Base-by-base conservation (phyloP, 306 rosid species). In the Rosa lucieae region DNA sequence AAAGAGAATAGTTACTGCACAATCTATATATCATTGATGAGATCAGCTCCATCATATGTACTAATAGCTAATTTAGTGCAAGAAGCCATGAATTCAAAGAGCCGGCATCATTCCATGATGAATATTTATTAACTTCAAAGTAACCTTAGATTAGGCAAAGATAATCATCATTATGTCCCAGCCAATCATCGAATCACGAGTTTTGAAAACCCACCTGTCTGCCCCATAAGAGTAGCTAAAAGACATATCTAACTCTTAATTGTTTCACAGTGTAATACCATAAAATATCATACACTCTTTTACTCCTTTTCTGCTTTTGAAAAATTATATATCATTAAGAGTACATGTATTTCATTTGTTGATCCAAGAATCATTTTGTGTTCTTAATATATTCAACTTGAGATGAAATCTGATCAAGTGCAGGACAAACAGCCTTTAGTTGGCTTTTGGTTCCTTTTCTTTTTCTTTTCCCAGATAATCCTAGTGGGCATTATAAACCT, bases 361-460 rank as follows among this genome's bases (percentile, higher is more conserved):
- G 58, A 58, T 79, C 43, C 46, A 52, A 17, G 58, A 61, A 61
- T 35, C 9, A 70, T 43, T 6, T 35, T 18, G 20, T 70, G n/a
- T 17, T 55, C 39, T 21, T 42, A 53, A 18, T 29, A 56, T 17
- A 51, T 46, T 49, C 5, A 18, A 47, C 12, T 46, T 68, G 72
- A 43, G 23, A 39, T 53, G 72, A 83, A 65, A 80, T 70, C 29
- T 70, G 5, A 43, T 56, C 68, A 32, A 46, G 78, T 69, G 84
- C 80, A 78, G 32, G 87, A 77, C 56, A 84, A 67, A 75, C 75
- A 83, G 56, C 82, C 80, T 80, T 88, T 84, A 79, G 88, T 79
- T 81, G 87, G 72, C 79, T 81, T 32, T 77, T 72, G 32, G 66
- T 70, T 53, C 61, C 70, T 82, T 82, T 72, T 9, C 40, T 56